Evolutionary conservation across 1,284 basidiomycete species (phyloP).

Genomic region (Somion occarium): DNA sequence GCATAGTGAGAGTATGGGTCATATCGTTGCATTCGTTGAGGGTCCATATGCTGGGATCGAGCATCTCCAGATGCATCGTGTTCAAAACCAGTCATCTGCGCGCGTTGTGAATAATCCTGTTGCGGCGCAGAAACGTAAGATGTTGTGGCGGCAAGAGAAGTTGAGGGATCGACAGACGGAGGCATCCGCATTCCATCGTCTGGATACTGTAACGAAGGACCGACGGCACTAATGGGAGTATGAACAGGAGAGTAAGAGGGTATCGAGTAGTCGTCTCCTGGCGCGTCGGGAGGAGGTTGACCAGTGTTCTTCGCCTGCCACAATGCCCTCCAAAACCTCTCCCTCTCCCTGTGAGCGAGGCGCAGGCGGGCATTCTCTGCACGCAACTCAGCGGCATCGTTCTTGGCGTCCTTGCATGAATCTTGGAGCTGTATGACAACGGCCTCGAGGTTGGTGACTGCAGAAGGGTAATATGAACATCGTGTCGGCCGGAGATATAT

Average conservation of each 20-base stretch:
- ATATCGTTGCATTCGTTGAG: constrained; percentile 48
- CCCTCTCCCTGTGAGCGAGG: constrained; percentile 62
- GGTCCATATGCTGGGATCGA: constrained; percentile 31
- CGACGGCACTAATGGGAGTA: constrained; percentile 25
- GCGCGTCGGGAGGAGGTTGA: constrained; percentile 43
- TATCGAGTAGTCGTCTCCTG: constrained; percentile 49
- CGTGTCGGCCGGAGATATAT: constrained; percentile 10
- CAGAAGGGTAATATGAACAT: constrained; percentile 15
- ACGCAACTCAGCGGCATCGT: constrained; percentile 51
- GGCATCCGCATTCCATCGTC: constrained; percentile 36
- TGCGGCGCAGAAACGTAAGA: constrained; percentile 35
- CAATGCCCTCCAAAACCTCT: constrained; percentile 64
- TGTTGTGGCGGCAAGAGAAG: constrained; percentile 34
- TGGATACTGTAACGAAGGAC: constrained; percentile 21
- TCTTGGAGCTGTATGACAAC: constrained; percentile 80
- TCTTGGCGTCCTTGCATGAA: constrained; percentile 63
- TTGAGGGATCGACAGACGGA: constrained; percentile 37
- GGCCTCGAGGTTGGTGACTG: constrained; percentile 74
- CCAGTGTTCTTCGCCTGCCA: constrained; percentile 56
- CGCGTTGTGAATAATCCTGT: constrained; percentile 39
- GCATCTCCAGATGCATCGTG: constrained; percentile 34
- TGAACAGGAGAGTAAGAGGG: constrained; percentile 35
- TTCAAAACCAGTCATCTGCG: constrained; percentile 44
- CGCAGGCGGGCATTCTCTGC: constrained; percentile 61
- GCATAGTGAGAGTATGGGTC: constrained; percentile 30